These are phyloP conservation scores for Prunus kanzakura DNA, from an alignment of 306 rosid genomes.

Conservation along the genomic window DNA sequence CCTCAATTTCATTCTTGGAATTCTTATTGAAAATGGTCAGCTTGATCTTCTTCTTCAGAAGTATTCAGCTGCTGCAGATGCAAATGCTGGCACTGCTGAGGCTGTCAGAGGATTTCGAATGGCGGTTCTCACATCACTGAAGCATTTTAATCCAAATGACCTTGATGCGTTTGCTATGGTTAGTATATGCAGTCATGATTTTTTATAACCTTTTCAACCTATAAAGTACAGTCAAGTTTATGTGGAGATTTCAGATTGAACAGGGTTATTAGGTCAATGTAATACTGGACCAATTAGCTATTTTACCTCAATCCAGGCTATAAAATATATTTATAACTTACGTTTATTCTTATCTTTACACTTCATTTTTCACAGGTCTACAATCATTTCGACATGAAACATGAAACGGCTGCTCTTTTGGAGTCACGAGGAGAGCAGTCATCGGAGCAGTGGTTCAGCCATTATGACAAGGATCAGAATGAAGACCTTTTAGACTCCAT, in stretches of 20 bases:
- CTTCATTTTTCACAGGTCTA: constrained; percentile 58
- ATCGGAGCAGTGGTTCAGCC: constrained; percentile 65
- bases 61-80: constrained; percentile 86
- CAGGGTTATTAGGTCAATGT: not conserved
- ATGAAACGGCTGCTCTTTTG: constrained; percentile 87
- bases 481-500: constrained; percentile 88
- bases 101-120: constrained; percentile 91
- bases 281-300: not conserved
- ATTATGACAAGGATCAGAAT: constrained; percentile 79
- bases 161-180: constrained; percentile 98
- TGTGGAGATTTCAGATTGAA: constrained; percentile 10
- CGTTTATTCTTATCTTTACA: not conserved
- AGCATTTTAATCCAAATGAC: constrained; percentile 94
- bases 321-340: not conserved
- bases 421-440: constrained; percentile 88
- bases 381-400: constrained; percentile 95
- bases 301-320: not conserved
- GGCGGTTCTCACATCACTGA: constrained; percentile 95
- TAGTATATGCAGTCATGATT: constrained; percentile 34
- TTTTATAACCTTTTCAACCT: not conserved
- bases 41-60: constrained; percentile 97
- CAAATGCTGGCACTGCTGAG: constrained; percentile 74
- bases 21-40: constrained; percentile 94
- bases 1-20: constrained; percentile 91
- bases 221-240: not conserved